Conservation (phyloP, 2,329 filamentous ascomycete species). For the Trichoderma sp. region DNA sequence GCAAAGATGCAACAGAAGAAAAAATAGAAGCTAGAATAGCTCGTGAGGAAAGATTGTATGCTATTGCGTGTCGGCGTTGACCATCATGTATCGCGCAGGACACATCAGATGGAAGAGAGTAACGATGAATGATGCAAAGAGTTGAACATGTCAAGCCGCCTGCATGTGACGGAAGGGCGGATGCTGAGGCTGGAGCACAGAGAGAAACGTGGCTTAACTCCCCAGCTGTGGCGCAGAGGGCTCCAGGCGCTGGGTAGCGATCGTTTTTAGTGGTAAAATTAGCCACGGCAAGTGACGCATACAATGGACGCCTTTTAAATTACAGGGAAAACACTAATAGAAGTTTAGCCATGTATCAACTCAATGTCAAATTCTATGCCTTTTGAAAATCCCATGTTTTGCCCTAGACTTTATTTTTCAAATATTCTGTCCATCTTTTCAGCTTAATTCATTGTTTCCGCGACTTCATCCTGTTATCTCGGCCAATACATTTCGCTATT, state of each 20-base stretch:
- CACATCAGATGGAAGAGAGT: neutral
- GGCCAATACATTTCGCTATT: neutral
- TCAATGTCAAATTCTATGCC: neutral
- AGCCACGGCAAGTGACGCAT: conserved; percentile 20
- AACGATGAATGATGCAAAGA: conserved; percentile 6
- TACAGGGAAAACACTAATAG: neutral
- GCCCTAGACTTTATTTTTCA: too few species aligned
- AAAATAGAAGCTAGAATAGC: neutral
- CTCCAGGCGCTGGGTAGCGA: neutral
- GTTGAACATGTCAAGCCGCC: neutral
- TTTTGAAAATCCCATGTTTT: neutral
- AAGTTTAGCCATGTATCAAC: neutral
- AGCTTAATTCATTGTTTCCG: too few species aligned
- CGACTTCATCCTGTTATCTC: neutral
- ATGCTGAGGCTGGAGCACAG: neutral
- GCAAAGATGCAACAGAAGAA: neutral
- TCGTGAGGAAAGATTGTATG: neutral
- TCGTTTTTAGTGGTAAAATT: neutral
- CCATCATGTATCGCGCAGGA: neutral
- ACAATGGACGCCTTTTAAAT: neutral
- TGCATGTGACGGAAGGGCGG: conserved; percentile 8
- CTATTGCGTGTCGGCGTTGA: neutral
- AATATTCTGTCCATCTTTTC: neutral
- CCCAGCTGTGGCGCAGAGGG: conserved; percentile 12
- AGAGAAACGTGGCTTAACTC: conserved; percentile 18